These are phyloP conservation scores for Debaryomyces tyrocola DNA, from an alignment of 805 yeast species.

Conservation along the genomic window DNA sequence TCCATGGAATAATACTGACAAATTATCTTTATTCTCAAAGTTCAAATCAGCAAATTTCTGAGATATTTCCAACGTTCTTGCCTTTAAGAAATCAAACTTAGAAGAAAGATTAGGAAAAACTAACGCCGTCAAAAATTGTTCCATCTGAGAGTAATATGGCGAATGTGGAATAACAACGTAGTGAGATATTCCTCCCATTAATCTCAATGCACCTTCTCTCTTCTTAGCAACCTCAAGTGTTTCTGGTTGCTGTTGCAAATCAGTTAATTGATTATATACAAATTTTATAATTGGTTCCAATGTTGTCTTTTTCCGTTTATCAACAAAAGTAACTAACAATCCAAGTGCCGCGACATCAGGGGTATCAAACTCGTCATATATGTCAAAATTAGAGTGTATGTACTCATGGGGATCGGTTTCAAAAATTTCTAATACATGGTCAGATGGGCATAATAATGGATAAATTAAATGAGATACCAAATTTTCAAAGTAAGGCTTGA, in stretches of 20 bases:
- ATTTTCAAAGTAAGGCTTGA: conserved; percentile 64
- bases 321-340: conserved; percentile 68
- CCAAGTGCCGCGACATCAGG: conserved; percentile 82
- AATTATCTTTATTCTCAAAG: conserved; percentile 34
- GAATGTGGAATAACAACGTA: conserved; percentile 55
- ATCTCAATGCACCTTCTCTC: conserved; percentile 77
- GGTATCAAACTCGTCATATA: conserved; percentile 55
- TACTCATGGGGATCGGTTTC: conserved; percentile 90
- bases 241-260: conserved; percentile 28
- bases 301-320: conserved; percentile 61
- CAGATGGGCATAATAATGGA: conserved; percentile 72
- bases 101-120: conserved; percentile 74
- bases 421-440: conserved; percentile 67
- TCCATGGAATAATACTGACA: conserved; percentile 31
- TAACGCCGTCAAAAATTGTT: conserved; percentile 57
- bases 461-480: conserved; percentile 70
- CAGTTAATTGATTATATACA: conserved; percentile 48
- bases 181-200: conserved; percentile 71
- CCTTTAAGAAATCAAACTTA: conserved; percentile 64
- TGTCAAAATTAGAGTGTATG: conserved; percentile 63
- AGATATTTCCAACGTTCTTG: conserved; percentile 68
- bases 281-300: conserved; percentile 62
- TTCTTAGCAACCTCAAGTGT: conserved; percentile 53
- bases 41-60: conserved; percentile 64
- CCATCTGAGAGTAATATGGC: conserved; percentile 64